Evolutionary conservation across 2,329 filamentous ascomycete genomes (phyloP).

Genomic region (Penicillium sp.): DNA sequence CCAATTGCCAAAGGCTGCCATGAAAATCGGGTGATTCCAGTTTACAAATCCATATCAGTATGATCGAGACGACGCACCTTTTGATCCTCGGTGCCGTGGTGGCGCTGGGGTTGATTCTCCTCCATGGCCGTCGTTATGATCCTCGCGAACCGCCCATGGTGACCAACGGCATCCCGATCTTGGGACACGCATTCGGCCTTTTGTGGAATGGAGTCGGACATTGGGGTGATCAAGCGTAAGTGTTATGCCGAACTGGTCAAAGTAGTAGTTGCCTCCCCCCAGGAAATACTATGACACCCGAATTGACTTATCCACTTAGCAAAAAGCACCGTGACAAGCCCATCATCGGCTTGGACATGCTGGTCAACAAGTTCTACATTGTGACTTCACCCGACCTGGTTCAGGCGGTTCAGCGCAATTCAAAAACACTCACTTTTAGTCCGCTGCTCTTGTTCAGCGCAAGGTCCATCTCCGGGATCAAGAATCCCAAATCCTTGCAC

Average conservation of each 20-base stretch:
- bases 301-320: conserved; percentile 6
- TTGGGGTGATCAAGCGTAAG: conserved; percentile 17
- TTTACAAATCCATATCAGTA: background rate
- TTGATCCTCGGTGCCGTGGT: conserved; percentile 5
- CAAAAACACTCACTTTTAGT: conserved; percentile 19
- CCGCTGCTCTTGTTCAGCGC: conserved; percentile 17
- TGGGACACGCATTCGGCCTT: conserved; percentile 24
- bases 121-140: conserved; percentile 11
- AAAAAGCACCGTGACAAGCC: conserved; percentile 11
- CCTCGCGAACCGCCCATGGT: conserved; percentile 23
- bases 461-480: conserved; percentile 16
- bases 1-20: too few relatives aligned
- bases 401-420: conserved; percentile 19
- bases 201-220: conserved; percentile 21
- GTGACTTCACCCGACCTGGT: conserved; percentile 22
- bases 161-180: conserved; percentile 17
- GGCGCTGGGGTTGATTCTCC: conserved; percentile 6
- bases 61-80: conserved; percentile 7
- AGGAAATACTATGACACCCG: background rate
- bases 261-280: too few relatives aligned
- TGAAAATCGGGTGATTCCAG: background rate
- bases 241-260: background rate
- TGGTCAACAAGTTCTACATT: conserved; percentile 23
- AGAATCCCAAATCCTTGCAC: conserved; percentile 10
- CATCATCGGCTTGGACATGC: conserved; percentile 21